Evolutionary conservation across 2,329 filamentous ascomycete genomes (phyloP).

Genomic region (Sporothrix pseudoabietina): DNA sequence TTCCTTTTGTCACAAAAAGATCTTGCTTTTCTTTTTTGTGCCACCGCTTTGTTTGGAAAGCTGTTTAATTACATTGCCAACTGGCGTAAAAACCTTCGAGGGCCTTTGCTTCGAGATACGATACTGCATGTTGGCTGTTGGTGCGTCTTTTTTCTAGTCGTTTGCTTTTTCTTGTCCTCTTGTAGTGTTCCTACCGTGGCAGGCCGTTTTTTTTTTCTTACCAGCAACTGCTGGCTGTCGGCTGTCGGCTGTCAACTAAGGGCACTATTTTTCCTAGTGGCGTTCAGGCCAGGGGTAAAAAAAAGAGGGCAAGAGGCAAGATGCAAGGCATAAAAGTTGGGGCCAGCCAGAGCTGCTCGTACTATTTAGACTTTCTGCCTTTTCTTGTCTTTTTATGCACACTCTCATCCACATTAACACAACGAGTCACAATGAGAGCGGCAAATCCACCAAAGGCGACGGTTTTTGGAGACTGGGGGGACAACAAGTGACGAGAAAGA

Average conservation of each 20-base stretch:
- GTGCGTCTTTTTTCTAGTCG: neutral
- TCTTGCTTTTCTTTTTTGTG: neutral
- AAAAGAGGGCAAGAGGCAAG: too few species aligned
- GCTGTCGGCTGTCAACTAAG: neutral
- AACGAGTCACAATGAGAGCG: neutral
- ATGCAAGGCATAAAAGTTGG: neutral
- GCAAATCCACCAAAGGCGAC: neutral
- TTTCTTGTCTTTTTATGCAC: neutral
- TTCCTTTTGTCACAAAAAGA: neutral
- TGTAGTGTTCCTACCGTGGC: slow-evolving; percentile 6
- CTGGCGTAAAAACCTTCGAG: neutral
- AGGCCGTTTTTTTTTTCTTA: neutral
- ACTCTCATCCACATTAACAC: neutral
- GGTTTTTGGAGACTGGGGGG: neutral
- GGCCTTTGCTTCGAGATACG: neutral
- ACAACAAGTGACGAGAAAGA: neutral
- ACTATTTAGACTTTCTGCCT: neutral
- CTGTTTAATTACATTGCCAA: neutral
- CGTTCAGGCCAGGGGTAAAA: slow-evolving; percentile 11
- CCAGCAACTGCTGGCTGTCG: neutral
- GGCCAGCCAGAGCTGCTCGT: neutral
- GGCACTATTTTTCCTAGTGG: neutral
- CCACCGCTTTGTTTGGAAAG: neutral
- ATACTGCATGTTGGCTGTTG: neutral
- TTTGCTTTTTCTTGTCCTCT: neutral